A percentile compares a stretch with the other conserved stretches of the same genome.
Evolutionary conservation across 1,139 yeast genomes (phyloP).

Genomic region (Protomyces arabidopsidicola): DNA sequence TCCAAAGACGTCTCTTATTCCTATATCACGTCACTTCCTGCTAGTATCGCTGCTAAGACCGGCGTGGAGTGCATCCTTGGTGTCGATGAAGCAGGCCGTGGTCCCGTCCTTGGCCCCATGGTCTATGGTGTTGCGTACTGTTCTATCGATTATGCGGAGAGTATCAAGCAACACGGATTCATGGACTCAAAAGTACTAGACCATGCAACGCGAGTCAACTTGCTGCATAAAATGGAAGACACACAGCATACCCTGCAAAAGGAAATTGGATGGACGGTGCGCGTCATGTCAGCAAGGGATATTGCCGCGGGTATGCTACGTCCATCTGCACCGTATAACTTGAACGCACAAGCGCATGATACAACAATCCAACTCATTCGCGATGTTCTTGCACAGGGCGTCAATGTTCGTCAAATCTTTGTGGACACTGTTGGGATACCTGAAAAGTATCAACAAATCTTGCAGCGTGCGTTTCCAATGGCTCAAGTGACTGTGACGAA

Average conservation of each 20-base stretch:
- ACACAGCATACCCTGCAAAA: constrained; percentile 46
- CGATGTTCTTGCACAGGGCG: constrained; percentile 55
- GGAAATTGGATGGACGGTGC: constrained; percentile 83
- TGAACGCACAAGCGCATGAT: constrained; percentile 95
- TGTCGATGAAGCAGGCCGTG: constrained; percentile 97
- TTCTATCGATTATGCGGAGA: constrained; percentile 50
- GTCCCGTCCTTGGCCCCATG: constrained; percentile 94
- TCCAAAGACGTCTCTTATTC: constrained; percentile 37
- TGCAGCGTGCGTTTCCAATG: constrained; percentile 62
- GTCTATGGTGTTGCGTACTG: constrained; percentile 88
- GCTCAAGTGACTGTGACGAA: constrained; percentile 80
- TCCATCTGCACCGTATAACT: constrained; percentile 59
- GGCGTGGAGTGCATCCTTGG: constrained; percentile 56
- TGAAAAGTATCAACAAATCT: constrained; percentile 67
- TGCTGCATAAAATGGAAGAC: constrained; percentile 58
- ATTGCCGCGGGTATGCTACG: constrained; percentile 85
- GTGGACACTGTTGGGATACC: constrained; percentile 99
- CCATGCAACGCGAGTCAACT: constrained; percentile 59
- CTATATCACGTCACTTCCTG: constrained; percentile 43
- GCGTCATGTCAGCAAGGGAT: constrained; percentile 79
- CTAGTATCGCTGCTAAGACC: constrained; percentile 32
- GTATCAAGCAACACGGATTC: constrained; percentile 65
- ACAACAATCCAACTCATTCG: constrained; percentile 76
- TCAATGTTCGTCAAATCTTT: constrained; percentile 54
- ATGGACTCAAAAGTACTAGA: constrained; percentile 83